These are phyloP conservation scores for Pecoramyces ruminantium DNA, from an alignment of 192 early-diverging fungal species.

Conservation along the genomic window DNA sequence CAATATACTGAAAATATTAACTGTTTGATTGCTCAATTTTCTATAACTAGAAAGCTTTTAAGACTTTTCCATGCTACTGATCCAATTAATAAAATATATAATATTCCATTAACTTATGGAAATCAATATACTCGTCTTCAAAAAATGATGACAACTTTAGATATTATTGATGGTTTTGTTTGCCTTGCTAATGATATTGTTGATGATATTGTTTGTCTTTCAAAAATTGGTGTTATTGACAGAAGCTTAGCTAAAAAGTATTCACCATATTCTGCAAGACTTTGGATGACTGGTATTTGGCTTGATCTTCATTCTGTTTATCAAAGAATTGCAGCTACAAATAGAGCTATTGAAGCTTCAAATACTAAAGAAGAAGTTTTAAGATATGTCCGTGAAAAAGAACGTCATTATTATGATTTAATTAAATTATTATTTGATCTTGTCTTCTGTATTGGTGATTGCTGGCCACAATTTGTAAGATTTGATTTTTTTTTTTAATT, in stretches of 20 bases:
- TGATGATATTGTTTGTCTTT: slow-evolving; percentile 58
- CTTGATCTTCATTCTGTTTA: slow-evolving; percentile 30
- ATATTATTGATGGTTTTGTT: slow-evolving; percentile 18
- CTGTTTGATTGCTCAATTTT: slow-evolving; percentile 47
- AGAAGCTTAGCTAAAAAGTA: slow-evolving; percentile 23
- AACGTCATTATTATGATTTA: neutral
- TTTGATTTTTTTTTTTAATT: neutral
- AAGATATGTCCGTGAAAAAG: neutral
- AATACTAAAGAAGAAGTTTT: neutral
- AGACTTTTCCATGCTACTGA: slow-evolving; percentile 53
- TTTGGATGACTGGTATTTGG: slow-evolving; percentile 54
- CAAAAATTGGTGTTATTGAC: slow-evolving; percentile 47
- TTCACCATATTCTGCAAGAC: slow-evolving; percentile 39
- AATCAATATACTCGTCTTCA: neutral
- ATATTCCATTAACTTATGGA: slow-evolving; percentile 5
- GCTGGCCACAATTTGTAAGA: neutral
- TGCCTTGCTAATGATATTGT: slow-evolving; percentile 48
- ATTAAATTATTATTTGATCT: neutral
- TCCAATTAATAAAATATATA: slow-evolving; percentile 32
- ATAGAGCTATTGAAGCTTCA: neutral
- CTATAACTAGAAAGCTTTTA: slow-evolving; percentile 54
- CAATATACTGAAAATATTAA: neutral
- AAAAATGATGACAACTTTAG: slow-evolving; percentile 7
- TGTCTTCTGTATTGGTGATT: neutral
- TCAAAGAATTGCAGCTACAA: neutral